Evolutionary conservation across 257 asterid species (phyloP).

Genomic region (Catharanthus roseus): DNA sequence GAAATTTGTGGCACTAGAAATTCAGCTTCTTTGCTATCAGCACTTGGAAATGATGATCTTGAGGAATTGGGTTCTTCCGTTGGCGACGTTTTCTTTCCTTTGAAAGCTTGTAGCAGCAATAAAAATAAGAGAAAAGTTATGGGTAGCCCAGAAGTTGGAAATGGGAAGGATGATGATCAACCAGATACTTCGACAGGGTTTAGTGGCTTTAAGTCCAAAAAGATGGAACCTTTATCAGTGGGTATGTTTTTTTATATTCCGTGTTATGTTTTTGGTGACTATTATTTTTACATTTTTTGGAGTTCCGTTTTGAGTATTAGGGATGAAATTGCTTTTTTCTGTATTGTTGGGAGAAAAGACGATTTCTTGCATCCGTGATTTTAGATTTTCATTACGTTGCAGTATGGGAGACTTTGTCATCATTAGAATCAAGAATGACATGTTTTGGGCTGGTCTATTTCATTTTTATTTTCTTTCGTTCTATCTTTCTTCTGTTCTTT

Average conservation of each 20-base stretch:
- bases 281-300: neutral
- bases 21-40: conserved; percentile 49
- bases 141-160: conserved; percentile 23
- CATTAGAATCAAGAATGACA: neutral
- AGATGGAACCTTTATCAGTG: conserved; percentile 25
- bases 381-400: neutral
- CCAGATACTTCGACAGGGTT: conserved; percentile 23
- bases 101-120: conserved; percentile 36
- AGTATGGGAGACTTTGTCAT: neutral
- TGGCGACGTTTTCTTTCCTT: conserved; percentile 73
- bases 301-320: neutral
- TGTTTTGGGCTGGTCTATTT: neutral
- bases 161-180: conserved; percentile 23
- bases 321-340: neutral
- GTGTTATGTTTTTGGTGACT: neutral
- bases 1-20: conserved; percentile 68
- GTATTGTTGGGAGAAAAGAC: neutral
- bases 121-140: conserved; percentile 56
- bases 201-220: conserved; percentile 29
- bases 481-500: no score
- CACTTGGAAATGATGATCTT: conserved; percentile 46
- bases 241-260: conserved; percentile 31
- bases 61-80: conserved; percentile 40
- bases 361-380: neutral
- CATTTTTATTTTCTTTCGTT: no score